Evolutionary conservation across 2,329 filamentous ascomycete species (phyloP), one percentile per base, ranked within the genome.

Genomic region (Fusarium sp.): DNA sequence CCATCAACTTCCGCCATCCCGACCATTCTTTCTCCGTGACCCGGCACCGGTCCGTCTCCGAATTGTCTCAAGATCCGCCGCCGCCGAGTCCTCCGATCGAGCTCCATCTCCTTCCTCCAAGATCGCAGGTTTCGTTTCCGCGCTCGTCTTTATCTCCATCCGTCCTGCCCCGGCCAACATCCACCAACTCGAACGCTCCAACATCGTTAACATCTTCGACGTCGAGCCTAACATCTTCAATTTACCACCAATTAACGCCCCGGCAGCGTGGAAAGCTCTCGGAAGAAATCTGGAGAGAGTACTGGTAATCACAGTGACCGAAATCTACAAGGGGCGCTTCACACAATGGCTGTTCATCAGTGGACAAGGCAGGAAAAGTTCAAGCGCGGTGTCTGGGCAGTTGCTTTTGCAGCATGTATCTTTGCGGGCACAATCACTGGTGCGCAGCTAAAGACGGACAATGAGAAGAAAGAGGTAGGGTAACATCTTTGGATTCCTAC

Each of bases 371-470:
- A 75, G 34, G 74, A 79, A 54, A 79, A 77, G 58, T 56, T 78
- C 47, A 76, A 72, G 59, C 68, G 75, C 43, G 78, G 75, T 55
- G 57, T 79, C 54, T 76, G 75, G 73, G 83, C 83, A n/a, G 77
- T 74, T 32, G 82, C 81, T 32, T 79, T 83, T 62, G 80, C 79
- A 4, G 82, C 82, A 60, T 78, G 83, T 56, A 78, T 83, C 61
- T 76, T 81, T 59, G 81, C 83, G 30, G 83, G 83, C 58, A 74
- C 80, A 43, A 77, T 83, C 45, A 84, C 83, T 56, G 83, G 83
- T 50, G 83, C 83, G 8, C 80, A 81, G 44, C 71, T 85, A 44
- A 85, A 85, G 75, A 78, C 79, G 46, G 81, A 83, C 60, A 77
- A 80, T 58, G 82, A 85, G 64, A 83, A 79, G 68, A 75, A 78